These are phyloP conservation scores for Hygrocybe coccinea DNA, from an alignment of 768 basidiomycete genomes.

Conservation along the genomic window DNA sequence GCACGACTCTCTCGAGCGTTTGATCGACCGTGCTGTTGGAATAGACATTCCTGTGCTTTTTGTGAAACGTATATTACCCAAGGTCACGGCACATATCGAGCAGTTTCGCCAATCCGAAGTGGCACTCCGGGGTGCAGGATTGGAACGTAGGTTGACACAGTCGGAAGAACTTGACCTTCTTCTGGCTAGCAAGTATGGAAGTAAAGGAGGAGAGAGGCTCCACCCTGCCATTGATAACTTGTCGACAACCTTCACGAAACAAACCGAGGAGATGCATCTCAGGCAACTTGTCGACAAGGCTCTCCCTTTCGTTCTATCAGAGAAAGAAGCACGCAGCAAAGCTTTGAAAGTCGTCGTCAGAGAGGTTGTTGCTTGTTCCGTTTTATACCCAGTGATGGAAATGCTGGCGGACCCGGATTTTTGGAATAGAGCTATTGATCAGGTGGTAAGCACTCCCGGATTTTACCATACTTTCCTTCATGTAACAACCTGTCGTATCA, in stretches of 20 bases:
- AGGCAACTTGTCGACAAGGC: constrained; percentile 63
- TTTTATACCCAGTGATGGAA: constrained; percentile 84
- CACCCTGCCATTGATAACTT: constrained; percentile 87
- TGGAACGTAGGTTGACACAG: constrained; percentile 79
- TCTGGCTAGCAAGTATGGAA: constrained; percentile 76
- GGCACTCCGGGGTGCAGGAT: constrained; percentile 72
- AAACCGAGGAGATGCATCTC: constrained; percentile 86
- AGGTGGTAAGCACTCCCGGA: constrained; percentile 60
- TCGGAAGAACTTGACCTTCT: constrained; percentile 87
- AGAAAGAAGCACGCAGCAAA: constrained; percentile 65
- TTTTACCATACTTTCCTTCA: constrained; percentile 1
- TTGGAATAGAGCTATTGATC: constrained; percentile 91
- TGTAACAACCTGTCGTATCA: not conserved
- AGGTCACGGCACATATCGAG: constrained; percentile 82
- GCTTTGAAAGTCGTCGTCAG: constrained; percentile 68
- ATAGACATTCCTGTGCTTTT: constrained; percentile 73
- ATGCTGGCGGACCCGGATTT: constrained; percentile 95
- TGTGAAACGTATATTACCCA: constrained; percentile 83
- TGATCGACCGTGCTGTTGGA: constrained; percentile 50
- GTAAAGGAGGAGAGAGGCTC: constrained; percentile 56
- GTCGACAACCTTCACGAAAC: constrained; percentile 82
- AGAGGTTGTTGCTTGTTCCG: constrained; percentile 78
- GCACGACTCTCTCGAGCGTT: constrained; percentile 55
- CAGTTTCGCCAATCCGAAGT: constrained; percentile 88
- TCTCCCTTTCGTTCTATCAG: constrained; percentile 69